Conservation (phyloP, 148 eudicot genomes). For the Rheum nobile region DNA sequence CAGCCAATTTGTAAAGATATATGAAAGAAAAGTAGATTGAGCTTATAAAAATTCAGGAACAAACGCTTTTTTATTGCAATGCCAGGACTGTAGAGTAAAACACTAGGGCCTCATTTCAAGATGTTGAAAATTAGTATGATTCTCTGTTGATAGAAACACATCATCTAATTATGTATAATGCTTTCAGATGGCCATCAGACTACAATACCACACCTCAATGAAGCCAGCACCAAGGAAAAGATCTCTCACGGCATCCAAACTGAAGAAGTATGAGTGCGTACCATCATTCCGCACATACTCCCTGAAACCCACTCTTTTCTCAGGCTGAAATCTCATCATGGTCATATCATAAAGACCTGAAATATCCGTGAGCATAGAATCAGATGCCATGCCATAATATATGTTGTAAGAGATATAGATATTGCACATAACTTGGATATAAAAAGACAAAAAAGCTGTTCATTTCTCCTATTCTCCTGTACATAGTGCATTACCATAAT, state of each 20-base stretch:
- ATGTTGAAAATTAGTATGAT: neutral
- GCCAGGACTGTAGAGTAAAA: neutral
- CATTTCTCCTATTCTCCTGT: constrained; percentile 2
- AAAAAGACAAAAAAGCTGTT: neutral
- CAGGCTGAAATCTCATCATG: constrained; percentile 86
- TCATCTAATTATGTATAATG: neutral
- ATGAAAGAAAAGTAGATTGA: neutral
- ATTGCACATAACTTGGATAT: neutral
- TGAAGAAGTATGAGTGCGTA: constrained; percentile 89
- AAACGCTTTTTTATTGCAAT: neutral
- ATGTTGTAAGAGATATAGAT: neutral
- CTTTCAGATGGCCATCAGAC: neutral
- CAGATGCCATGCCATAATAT: constrained; percentile 6
- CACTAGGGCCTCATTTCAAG: neutral
- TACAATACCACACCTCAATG: constrained; percentile 41
- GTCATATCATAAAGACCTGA: constrained; percentile 98
- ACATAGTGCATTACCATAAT: constrained; percentile 57
- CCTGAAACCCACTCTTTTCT: constrained; percentile 65
- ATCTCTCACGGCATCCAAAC: constrained; percentile 48
- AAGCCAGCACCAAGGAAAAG: constrained; percentile 70
- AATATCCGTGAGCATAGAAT: constrained; percentile 4
- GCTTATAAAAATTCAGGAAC: neutral
- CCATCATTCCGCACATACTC: constrained; percentile 85
- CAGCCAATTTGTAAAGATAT: neutral
- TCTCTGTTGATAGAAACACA: neutral